phyloP scores from a whole-genome alignment of 2,329 filamentous ascomycete species.

The Iodosphaeria phyllophila region DNA sequence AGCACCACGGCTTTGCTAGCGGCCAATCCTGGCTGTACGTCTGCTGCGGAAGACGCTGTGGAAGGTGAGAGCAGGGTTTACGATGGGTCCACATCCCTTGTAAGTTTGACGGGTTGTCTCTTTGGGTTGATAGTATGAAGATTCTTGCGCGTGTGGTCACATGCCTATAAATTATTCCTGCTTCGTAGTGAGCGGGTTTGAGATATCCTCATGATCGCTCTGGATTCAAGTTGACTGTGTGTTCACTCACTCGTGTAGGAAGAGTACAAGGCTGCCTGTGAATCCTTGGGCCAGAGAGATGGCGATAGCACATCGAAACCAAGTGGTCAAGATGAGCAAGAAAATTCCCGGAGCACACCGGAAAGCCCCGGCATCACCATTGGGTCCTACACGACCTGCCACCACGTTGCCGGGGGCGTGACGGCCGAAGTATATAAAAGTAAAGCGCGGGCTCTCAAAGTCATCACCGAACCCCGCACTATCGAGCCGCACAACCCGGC shows the following conservation, averaged over 20 bases:
- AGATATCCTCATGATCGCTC: too few relatives aligned
- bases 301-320: too few relatives aligned
- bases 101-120: too few relatives aligned
- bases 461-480: slow-evolving; percentile 57
- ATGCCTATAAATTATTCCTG: slow-evolving; percentile 1
- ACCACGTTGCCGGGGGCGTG: slow-evolving; percentile 43
- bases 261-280: slow-evolving; percentile 32
- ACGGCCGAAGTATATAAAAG: slow-evolving; percentile 73
- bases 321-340: too few relatives aligned
- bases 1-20: slow-evolving; percentile 11
- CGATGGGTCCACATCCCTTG: slow-evolving; percentile 34
- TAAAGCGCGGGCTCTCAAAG: slow-evolving; percentile 52
- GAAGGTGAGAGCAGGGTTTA: slow-evolving; percentile 47
- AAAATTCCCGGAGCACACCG: slow-evolving; percentile 2
- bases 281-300: slow-evolving; percentile 3
- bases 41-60: slow-evolving; percentile 30
- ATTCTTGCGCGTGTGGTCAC: not conserved
- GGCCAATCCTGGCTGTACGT: slow-evolving; percentile 6
- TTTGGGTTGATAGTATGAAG: too few relatives aligned
- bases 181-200: too few relatives aligned
- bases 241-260: too few relatives aligned
- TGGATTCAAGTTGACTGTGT: too few relatives aligned
- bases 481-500: slow-evolving; percentile 66
- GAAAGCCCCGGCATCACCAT: slow-evolving; percentile 24
- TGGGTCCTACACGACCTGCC: slow-evolving; percentile 33